These are phyloP conservation scores for Penicillium palitans DNA, from an alignment of 2,329 filamentous ascomycete species.

Conservation along the genomic window DNA sequence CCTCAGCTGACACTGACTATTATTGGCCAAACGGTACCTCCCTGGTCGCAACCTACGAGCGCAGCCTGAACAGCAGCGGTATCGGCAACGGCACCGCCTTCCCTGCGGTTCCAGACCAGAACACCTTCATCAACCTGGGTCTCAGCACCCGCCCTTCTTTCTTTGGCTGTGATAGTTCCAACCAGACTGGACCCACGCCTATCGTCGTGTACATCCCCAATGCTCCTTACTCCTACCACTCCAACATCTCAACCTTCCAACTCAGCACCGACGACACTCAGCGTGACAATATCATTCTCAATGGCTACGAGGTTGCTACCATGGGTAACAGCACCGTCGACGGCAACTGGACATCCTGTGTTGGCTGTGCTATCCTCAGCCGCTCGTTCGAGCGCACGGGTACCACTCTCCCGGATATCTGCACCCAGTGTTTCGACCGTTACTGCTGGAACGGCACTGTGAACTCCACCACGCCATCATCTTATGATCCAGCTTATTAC, in stretches of 20 bases:
- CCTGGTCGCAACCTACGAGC: conserved; percentile 71
- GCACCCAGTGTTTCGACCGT: conserved; percentile 69
- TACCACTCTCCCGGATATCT: conserved; percentile 68
- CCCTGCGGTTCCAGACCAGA: conserved; percentile 68
- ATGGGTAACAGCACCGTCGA: conserved; percentile 78
- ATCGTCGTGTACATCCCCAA: conserved; percentile 88
- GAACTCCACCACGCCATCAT: conserved; percentile 39
- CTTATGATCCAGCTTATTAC: conserved; percentile 45
- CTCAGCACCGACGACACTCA: conserved; percentile 62
- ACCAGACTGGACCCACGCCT: conserved; percentile 60
- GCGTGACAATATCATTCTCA: conserved; percentile 78
- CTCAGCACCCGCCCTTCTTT: conserved; percentile 74
- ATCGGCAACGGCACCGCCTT: conserved; percentile 70
- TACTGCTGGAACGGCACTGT: conserved; percentile 94
- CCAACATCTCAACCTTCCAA: conserved; percentile 79
- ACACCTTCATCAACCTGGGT: conserved; percentile 76
- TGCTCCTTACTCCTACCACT: conserved; percentile 71
- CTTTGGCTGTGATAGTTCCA: conserved; percentile 72
- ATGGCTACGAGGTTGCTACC: conserved; percentile 82
- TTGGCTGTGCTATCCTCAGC: conserved; percentile 81
- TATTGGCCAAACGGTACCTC: conserved; percentile 78
- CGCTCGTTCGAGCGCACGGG: conserved; percentile 72
- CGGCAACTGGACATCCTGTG: conserved; percentile 74
- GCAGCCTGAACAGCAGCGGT: conserved; percentile 55
- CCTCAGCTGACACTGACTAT: conserved; percentile 68